Conservation (phyloP, 306 rosid genomes). For the Elaeagnus macrophylla region DNA sequence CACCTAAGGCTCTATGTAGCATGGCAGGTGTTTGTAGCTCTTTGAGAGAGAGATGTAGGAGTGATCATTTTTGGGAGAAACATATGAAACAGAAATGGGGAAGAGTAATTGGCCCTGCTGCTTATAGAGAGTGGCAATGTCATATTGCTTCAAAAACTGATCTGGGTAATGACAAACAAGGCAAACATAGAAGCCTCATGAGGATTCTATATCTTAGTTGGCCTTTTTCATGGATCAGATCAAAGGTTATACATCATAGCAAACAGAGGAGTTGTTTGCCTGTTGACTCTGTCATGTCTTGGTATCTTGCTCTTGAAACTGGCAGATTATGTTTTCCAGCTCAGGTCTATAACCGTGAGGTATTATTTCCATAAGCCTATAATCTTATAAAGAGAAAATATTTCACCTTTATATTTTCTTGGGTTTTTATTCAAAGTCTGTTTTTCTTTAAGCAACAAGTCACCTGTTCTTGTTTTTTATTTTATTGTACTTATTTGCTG, state of each 20-base stretch:
- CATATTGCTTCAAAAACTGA: slow-evolving; percentile 48
- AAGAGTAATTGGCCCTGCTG: slow-evolving; percentile 61
- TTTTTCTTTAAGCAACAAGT: slow-evolving; percentile 1
- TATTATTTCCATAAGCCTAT: slow-evolving; percentile 18
- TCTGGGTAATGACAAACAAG: slow-evolving; percentile 31
- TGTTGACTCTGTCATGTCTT: slow-evolving; percentile 66
- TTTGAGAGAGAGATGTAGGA: slow-evolving; percentile 69
- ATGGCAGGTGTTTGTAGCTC: slow-evolving; percentile 67
- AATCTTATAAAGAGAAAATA: not conserved
- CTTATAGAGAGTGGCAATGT: slow-evolving; percentile 77
- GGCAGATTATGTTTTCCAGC: slow-evolving; percentile 86
- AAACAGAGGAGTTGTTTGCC: slow-evolving; percentile 41
- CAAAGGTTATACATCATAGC: slow-evolving; percentile 30
- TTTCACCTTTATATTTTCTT: not conserved
- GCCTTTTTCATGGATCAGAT: slow-evolving; percentile 78
- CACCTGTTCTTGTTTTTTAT: not conserved
- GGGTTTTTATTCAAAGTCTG: not conserved
- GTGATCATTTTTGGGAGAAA: slow-evolving; percentile 82
- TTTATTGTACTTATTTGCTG: slow-evolving; percentile 13
- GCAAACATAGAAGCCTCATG: slow-evolving; percentile 49
- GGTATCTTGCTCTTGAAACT: slow-evolving; percentile 84
- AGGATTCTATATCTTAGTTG: slow-evolving; percentile 56
- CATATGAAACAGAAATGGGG: slow-evolving; percentile 89
- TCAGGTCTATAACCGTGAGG: slow-evolving; percentile 96
- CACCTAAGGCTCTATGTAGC: slow-evolving; percentile 55